Evolutionary conservation across 1,284 basidiomycete genomes (phyloP), one percentile per base, ranked within the genome.

Genomic region (Mixia osmundae): DNA sequence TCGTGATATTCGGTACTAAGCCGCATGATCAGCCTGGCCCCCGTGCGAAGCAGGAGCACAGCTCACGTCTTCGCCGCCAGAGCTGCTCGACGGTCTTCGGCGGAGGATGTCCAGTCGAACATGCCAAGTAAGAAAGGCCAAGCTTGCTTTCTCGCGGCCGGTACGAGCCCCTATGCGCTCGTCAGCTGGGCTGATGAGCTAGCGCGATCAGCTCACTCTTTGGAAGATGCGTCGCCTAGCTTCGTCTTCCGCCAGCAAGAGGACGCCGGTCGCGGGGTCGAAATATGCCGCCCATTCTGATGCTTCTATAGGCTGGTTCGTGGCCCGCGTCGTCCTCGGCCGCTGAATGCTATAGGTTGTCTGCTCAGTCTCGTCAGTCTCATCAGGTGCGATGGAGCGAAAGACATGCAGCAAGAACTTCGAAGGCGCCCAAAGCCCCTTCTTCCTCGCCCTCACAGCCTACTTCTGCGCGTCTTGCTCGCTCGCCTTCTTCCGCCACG

Each of bases 51-150:
- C n/a, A n/a, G n/a, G n/a, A n/a, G n/a, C n/a, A n/a, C n/a, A n/a
- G n/a, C n/a, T 47, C 76, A 76, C 76, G 61, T 62, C 58, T 77
- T 78, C 39, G 57, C 61, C 39, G 67, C 58, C 67, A 76, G 74
- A 25, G 60, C 54, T 21, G 54, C 30, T 6, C 39, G 44, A 11
- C 58, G 43, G 31, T 52, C 42, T 14, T 44, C 40, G 0, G 33
- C 18, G 1, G 50, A 51, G 15, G 45, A 62, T 38, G 74, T 64
- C 80, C 85, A 94, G 8, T 71, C 68, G 24, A 75, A 63, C 1
- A 87, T 76, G 16, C 75, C 78, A 10, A 97, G 63, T 22, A 97
- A 54, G 51, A 82, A 82, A 1, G 83, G 82, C 91, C 91, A 99
- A 0, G 82, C 67, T 33, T 64, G 66, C 49, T 67, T 67, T 44